A percentile compares a stretch with the other conserved stretches of the same genome.
These are phyloP conservation scores for Xylariomycetidae sp. DNA, from an alignment of 2,329 filamentous ascomycete genomes.

Conservation along the genomic window DNA sequence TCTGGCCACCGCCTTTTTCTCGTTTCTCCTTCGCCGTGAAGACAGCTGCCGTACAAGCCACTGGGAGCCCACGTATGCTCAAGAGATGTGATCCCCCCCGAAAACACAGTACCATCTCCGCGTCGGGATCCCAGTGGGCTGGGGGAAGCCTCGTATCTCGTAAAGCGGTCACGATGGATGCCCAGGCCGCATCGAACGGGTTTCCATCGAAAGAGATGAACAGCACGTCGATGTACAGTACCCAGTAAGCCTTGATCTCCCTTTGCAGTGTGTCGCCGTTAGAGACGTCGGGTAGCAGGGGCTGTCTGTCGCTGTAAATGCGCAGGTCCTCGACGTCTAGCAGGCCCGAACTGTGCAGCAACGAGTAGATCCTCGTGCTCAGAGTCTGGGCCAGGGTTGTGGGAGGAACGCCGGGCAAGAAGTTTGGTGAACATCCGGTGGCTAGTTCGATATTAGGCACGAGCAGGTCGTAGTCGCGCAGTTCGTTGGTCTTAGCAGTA, in stretches of 20 bases:
- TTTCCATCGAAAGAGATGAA: constrained; percentile 92
- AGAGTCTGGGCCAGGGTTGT: constrained; percentile 77
- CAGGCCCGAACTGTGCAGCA: constrained; percentile 68
- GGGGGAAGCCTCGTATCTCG: constrained; percentile 70
- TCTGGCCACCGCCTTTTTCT: constrained; percentile 37
- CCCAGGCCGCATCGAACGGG: constrained; percentile 87
- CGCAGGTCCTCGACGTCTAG: constrained; percentile 64
- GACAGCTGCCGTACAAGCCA: constrained; percentile 73
- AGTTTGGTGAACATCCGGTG: constrained; percentile 83
- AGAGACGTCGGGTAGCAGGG: constrained; percentile 26
- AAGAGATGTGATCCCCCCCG: constrained; percentile 50
- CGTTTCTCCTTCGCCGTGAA: constrained; percentile 61
- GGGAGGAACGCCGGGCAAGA: constrained; percentile 79
- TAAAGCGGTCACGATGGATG: constrained; percentile 75
- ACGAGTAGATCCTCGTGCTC: constrained; percentile 71
- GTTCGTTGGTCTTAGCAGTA: constrained; percentile 36
- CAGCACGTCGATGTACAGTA: constrained; percentile 90
- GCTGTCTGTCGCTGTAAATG: constrained; percentile 51
- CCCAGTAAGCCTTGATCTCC: constrained; percentile 81
- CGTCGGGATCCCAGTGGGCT: constrained; percentile 80
- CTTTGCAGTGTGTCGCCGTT: constrained; percentile 21
- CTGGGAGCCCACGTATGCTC: constrained; percentile 60
- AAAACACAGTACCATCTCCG: constrained; percentile 73
- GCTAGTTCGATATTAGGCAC: constrained; percentile 92
- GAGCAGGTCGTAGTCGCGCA: constrained; percentile 65